Base-by-base conservation (phyloP, 2,329 filamentous ascomycete species). In the Arthrinium puccinioides region DNA sequence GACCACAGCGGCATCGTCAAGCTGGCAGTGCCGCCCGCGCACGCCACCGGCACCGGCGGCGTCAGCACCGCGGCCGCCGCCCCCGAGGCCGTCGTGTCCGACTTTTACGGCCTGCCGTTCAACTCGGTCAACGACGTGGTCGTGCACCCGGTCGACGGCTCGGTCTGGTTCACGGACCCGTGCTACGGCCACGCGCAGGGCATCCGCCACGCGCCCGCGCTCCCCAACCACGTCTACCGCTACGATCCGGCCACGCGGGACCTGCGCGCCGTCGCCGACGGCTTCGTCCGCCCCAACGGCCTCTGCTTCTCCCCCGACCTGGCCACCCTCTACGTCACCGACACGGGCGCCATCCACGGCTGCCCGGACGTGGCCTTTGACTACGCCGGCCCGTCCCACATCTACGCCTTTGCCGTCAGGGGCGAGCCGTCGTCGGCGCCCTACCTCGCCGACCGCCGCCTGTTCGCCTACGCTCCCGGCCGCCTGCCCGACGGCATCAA, bases 401-500 rank as follows among this genome's bases (percentile, higher is more conserved):
- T 42, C 19, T 36, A 42, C 24, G 21, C 16, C 9, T 39, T 20
- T 14, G 40, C 38, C 11, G 37, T 42, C 2, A n/a, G n/a, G n/a
- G 14, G 35, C 13, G n/a, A n/a, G n/a, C n/a, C n/a, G n/a, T n/a
- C n/a, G n/a, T 28, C 19, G 2, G 40, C 36, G 2, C 30, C 36
- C 3, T 42, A 39, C 32, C 21, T 42, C 6, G 21, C 37, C 10
- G 39, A 42, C 32, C 38, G 7, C 32, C 23, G 37, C 11, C 27
- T 42, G 2, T 42, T 42, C 16, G 40, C 40, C 4, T 42, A 30
- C 14, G 25, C 40, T 7, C 40, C 40, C 2, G 25, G 8, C 4
- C 30, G 40, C 1, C 32, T 39, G n/a, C 40, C 40, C 4, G 40
- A 42, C 9, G 40, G 40, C 2, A 26, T 42, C 31, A 39, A 36